phyloP scores from a whole-genome alignment of 805 yeast species.

The Candida succiphila region DNA sequence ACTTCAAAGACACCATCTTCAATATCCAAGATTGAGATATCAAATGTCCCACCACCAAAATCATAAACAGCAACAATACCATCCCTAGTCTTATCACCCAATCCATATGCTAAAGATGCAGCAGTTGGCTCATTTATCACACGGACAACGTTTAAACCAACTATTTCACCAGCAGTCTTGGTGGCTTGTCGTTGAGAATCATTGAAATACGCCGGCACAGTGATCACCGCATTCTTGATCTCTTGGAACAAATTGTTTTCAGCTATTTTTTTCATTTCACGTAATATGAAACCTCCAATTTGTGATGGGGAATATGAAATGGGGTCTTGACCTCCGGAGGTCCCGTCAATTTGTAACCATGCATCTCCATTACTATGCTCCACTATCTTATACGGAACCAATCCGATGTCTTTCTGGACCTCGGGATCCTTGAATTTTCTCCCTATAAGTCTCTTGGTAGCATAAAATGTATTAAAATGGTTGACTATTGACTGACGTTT shows the following conservation, averaged over 20 bases:
- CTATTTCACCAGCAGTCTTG: conserved; percentile 92
- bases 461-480: conserved; percentile 88
- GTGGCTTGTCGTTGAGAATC: conserved; percentile 89
- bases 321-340: conserved; percentile 57
- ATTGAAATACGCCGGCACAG: conserved; percentile 84
- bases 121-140: conserved; percentile 87
- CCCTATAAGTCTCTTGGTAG: conserved; percentile 92
- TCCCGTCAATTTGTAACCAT: conserved; percentile 72
- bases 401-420: conserved; percentile 81
- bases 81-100: conserved; percentile 63
- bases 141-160: conserved; percentile 79
- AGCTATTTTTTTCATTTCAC: conserved; percentile 94
- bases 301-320: conserved; percentile 91
- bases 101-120: conserved; percentile 88
- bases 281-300: conserved; percentile 85
- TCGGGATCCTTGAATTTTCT: conserved; percentile 83
- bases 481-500: conserved; percentile 94
- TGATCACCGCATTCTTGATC: conserved; percentile 81
- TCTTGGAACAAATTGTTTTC: conserved; percentile 71
- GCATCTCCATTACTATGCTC: conserved; percentile 93
- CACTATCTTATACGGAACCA: conserved; percentile 85
- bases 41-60: conserved; percentile 97
- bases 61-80: conserved; percentile 83
- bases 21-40: conserved; percentile 88
- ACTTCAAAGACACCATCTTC: conserved; percentile 97